phyloP scores from a whole-genome alignment of 2,329 filamentous ascomycete species.

The Arthrobotrys sphaeroides region DNA sequence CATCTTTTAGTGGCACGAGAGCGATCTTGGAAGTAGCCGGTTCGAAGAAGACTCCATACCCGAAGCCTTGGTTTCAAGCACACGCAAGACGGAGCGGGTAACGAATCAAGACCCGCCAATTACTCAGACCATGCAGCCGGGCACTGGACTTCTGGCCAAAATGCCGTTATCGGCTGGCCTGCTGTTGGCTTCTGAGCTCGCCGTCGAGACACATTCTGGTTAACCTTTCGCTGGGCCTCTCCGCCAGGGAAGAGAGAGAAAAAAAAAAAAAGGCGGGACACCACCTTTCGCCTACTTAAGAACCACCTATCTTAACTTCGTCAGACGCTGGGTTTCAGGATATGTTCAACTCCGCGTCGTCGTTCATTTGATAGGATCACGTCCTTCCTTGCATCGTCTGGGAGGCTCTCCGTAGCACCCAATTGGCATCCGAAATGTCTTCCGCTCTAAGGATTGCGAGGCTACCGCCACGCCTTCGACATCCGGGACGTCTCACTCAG shows the following conservation, averaged over 20 bases:
- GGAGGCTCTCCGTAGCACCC: neutral
- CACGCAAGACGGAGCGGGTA: neutral
- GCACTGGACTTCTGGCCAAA: constrained; percentile 1
- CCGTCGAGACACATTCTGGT: constrained; percentile 3
- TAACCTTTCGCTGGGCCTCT: constrained; percentile 10
- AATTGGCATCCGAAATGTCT: constrained; percentile 1
- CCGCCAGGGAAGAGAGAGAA: neutral
- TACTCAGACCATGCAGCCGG: constrained; percentile 13
- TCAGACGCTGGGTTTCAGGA: neutral
- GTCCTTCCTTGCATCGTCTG: neutral
- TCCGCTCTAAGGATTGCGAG: constrained; percentile 9
- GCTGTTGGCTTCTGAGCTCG: constrained; percentile 3
- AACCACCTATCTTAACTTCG: neutral
- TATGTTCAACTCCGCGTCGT: neutral
- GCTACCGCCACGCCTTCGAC: neutral
- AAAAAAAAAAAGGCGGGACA: neutral
- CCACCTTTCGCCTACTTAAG: too few relatives aligned
- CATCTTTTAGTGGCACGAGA: too few relatives aligned
- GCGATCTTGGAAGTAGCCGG: neutral
- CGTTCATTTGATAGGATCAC: neutral
- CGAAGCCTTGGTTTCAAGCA: neutral
- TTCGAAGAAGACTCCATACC: neutral
- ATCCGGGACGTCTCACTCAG: neutral
- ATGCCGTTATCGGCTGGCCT: constrained; percentile 49
- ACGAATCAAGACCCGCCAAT: constrained; percentile 46